Evolutionary conservation across 1,284 basidiomycete species (phyloP), one percentile per base, ranked within the genome.

Genomic region (Rhodotorula sp.): DNA sequence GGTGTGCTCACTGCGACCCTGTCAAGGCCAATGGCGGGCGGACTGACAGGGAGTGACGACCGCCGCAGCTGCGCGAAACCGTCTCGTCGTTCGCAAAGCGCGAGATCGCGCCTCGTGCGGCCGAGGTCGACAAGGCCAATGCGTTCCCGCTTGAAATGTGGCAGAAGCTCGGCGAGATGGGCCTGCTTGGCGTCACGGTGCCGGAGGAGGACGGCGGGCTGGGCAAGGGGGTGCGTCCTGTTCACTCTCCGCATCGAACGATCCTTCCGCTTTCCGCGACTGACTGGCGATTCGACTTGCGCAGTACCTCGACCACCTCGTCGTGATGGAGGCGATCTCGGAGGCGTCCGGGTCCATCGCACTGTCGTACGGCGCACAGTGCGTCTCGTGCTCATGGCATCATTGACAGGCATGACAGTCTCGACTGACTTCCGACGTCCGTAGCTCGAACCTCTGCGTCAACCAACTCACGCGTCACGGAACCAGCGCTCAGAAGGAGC

Each of bases 311-410:
- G 88, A 93, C 71, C 93, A 97, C 81, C 90, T 90, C 3, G 85
- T 97, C 59, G 93, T 91, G 7, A 95, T 96, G 93, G 93, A 97
- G 82, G 74, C 71, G 77, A 84, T 97, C 66, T 95, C 93, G 42
- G 85, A 89, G 44, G 91, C 92, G 12, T 95, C 92, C 10, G 94
- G 93, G 34, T 92, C 91, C 5, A 89, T 97, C 48, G 94, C 90
- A 2, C 86, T 97, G 16, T 93, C 91, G 5, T 97, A 97, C 77
- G 94, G 93, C 66, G 93, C 94, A 17, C 95, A 97, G 80, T 81
- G 72, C 61, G 78, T 78, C 23, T n/a, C 44, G 23, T 7, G 1
- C 9, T 12, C 49, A 34, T 34, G 34, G 34, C 34, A 34, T 34
- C 5, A 8, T 23, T 1, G 25, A 4, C 3, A 5, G 12, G 14